Evolutionary conservation across 495 filamentous ascomycete genomes (phyloP), one percentile per base, ranked within the genome.

Genomic region (Durotheca rogersii): DNA sequence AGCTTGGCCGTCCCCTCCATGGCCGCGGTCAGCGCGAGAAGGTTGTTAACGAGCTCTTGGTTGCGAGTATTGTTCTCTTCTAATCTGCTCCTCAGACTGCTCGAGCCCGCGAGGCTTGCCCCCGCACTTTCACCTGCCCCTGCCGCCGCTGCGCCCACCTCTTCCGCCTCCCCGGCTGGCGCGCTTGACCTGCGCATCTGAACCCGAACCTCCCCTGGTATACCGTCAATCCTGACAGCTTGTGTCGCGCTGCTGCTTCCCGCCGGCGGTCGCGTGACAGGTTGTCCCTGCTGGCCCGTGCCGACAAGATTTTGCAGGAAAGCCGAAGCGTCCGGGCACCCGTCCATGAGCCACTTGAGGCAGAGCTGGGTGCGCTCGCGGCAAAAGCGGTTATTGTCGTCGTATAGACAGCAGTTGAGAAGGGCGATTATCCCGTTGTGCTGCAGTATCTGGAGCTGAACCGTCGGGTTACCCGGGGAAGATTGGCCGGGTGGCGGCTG

Each of bases 281-380:
- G 42, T 18, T 46, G 49, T 9, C 20, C 23, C 45, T 52, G 36
- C 31, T 51, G 54, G 19, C 60, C 62, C 4, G 58, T 33, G 46
- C 56, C 62, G 36, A 73, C 67, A 1, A 95, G 74, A 16, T 82
- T 79, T 55, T 84, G 77, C 7, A 95, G 78, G 21, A 89, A 80
- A 20, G 81, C 78, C 62, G 88, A 84, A 29, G 92, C 93, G 51
- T 87, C 87, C 6, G 80, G 77, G 46, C 86, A 92, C 2, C 87
- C 87, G 61, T 96, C 90, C 62, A 95, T 80, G 40, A 93, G 69
- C 71, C 90, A 95, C 59, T 91, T 88, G 33, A 96, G 73, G 50
- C 88, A 90, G 73, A 96, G 87, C 44, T 92, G 87, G 2, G 89
- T 90, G 58, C 93, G 88, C 63, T 96, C 90, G 52, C 89, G 83